phyloP scores from a whole-genome alignment of 192 early-diverging fungal species.

The Obelidium mucronatum region DNA sequence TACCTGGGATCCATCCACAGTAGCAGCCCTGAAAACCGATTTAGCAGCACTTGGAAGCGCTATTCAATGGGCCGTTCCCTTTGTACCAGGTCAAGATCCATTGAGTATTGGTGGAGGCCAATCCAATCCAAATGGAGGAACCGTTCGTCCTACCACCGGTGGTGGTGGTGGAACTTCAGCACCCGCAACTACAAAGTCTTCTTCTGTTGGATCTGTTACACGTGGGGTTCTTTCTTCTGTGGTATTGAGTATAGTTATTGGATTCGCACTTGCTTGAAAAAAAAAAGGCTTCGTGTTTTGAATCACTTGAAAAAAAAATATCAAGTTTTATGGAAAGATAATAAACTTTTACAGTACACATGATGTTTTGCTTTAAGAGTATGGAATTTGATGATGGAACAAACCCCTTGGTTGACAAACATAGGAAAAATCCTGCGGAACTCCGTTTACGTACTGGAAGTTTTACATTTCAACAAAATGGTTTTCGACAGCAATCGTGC shows the following conservation, averaged over 20 bases:
- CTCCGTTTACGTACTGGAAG: too few relatives aligned
- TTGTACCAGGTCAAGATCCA: constrained; percentile 14
- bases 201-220: background rate
- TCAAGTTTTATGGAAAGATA: too few relatives aligned
- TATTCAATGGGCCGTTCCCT: constrained; percentile 18
- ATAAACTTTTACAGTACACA: too few relatives aligned
- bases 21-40: constrained; percentile 33
- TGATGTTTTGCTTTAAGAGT: too few relatives aligned
- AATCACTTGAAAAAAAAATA: too few relatives aligned
- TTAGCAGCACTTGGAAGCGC: background rate
- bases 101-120: constrained; percentile 7
- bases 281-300: too few relatives aligned
- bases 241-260: background rate
- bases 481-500: too few relatives aligned
- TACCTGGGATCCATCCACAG: constrained; percentile 18
- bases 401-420: too few relatives aligned
- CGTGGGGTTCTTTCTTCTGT: too few relatives aligned
- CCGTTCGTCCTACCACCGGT: background rate
- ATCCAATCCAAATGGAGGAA: background rate
- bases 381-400: too few relatives aligned
- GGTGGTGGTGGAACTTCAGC: background rate
- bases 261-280: background rate
- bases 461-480: too few relatives aligned
- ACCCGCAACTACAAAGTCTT: background rate
- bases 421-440: too few relatives aligned